A percentile compares a stretch with the other conserved stretches of the same genome.
Evolutionary conservation across 2,329 filamentous ascomycete genomes (phyloP).

Genomic region (Chrysoporthe cubensis): DNA sequence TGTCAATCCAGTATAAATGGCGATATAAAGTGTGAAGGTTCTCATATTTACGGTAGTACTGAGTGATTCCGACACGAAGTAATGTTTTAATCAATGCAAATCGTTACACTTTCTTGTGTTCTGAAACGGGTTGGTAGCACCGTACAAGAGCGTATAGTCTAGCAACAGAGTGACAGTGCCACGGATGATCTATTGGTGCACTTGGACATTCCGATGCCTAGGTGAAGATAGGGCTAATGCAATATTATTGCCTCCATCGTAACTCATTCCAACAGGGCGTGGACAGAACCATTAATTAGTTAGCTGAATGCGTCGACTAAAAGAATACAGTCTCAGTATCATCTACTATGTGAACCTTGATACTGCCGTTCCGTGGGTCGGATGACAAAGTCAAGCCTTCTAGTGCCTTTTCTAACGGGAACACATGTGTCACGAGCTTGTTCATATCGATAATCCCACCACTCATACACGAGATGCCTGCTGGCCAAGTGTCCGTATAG

Average conservation of each 20-base stretch:
- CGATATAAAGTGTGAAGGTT: too few species aligned
- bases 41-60: too few species aligned
- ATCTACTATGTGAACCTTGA: slow-evolving; percentile 66
- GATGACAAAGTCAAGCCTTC: slow-evolving; percentile 60
- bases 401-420: slow-evolving; percentile 62
- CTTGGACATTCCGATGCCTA: neutral
- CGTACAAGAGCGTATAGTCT: too few species aligned
- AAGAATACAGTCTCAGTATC: slow-evolving; percentile 35
- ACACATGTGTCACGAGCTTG: slow-evolving; percentile 65
- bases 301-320: neutral
- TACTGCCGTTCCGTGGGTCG: slow-evolving; percentile 56
- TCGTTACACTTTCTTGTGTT: too few species aligned
- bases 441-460: slow-evolving; percentile 65
- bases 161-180: too few species aligned
- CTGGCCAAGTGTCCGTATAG: slow-evolving; percentile 72
- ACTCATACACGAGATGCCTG: slow-evolving; percentile 63
- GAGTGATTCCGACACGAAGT: too few species aligned
- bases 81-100: too few species aligned
- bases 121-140: too few species aligned
- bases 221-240: too few species aligned
- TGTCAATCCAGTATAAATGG: slow-evolving; percentile 15
- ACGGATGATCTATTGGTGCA: neutral
- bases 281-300: too few species aligned
- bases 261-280: too few species aligned
- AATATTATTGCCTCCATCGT: too few species aligned